Evolutionary conservation across 768 basidiomycete genomes (phyloP), one percentile per base, ranked within the genome.

Genomic region (Nidula microcarpa): DNA sequence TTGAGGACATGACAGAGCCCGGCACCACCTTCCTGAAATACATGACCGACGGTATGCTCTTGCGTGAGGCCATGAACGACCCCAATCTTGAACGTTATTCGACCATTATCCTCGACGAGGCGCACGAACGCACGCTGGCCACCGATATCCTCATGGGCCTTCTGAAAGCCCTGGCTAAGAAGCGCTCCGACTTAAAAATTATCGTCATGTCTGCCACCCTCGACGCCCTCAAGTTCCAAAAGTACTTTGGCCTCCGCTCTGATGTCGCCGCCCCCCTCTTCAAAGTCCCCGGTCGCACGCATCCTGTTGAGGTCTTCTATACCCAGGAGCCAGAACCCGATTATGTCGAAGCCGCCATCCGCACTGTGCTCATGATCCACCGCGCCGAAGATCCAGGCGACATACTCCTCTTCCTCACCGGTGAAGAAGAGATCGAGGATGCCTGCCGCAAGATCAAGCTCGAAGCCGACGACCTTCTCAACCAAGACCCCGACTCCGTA

Each of bases 1-100:
- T 98, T 68, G 96, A 99, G 69, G 97, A 98, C 67, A 89, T 94
- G 91, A 89, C 96, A 43, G 81, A 91, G 60, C 75, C 84, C 0
- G 89, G 91, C 0, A 89, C 87, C 33, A 98, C 97, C 0, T 97
- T 99, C 71, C 78, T 99, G 57, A 98, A 97, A 68, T 98, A 99
- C 75, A 97, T 98, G 95, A 99, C 97, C 13, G 97, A 99, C 61
- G 97, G 96, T 81, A 97, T 98, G 94, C 85, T 93, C 52, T 82
- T 96, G n/a, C 86, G 94, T 16, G 94, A 97, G 74, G 94, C 94
- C 4, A 99, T 98, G 95, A 92, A 95, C 70, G 96, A 98, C 69
- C 89, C 92, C 7, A 79, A 83, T 16, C 81, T 98, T 37, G 76
- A 80, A 30, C 85, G 94, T 3, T 99, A 99, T 68, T 96, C 93